Conservation (phyloP, 2,329 filamentous ascomycete species). For the Epichloe sibirici region DNA sequence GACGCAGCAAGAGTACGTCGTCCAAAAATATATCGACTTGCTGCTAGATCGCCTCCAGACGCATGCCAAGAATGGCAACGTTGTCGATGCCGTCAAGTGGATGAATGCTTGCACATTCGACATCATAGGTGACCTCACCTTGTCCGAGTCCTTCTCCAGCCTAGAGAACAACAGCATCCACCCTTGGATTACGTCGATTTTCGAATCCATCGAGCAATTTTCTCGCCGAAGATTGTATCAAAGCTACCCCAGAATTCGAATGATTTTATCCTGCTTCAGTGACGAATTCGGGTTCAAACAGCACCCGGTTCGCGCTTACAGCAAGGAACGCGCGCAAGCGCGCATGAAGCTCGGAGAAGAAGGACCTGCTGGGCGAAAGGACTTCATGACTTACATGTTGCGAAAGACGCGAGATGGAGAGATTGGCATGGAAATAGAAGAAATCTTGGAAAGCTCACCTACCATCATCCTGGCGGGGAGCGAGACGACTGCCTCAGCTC, state of each 20-base stretch:
- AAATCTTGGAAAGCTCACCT: conserved; percentile 19
- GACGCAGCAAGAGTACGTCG: conserved; percentile 17
- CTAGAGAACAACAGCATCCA: conserved; percentile 18
- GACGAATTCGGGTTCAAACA: not conserved
- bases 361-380: conserved; percentile 9
- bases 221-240: conserved; percentile 7
- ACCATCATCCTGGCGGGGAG: conserved; percentile 19
- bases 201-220: conserved; percentile 6
- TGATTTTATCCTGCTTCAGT: conserved; percentile 1
- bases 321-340: conserved; percentile 12
- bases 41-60: conserved; percentile 12
- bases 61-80: conserved; percentile 5
- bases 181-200: conserved; percentile 15
- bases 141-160: conserved; percentile 28
- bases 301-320: conserved; percentile 7
- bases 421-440: conserved; percentile 18
- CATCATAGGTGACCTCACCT: conserved; percentile 28
- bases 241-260: conserved; percentile 3
- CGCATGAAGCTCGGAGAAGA: conserved; percentile 12
- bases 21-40: conserved; percentile 16
- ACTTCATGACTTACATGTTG: conserved; percentile 18
- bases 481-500: conserved; percentile 21
- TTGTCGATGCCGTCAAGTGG: conserved; percentile 20
- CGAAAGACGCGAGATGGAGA: conserved; percentile 18
- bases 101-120: conserved; percentile 28